phyloP scores from a whole-genome alignment of 345 rosid species.

The Atalantia buxifolia region DNA sequence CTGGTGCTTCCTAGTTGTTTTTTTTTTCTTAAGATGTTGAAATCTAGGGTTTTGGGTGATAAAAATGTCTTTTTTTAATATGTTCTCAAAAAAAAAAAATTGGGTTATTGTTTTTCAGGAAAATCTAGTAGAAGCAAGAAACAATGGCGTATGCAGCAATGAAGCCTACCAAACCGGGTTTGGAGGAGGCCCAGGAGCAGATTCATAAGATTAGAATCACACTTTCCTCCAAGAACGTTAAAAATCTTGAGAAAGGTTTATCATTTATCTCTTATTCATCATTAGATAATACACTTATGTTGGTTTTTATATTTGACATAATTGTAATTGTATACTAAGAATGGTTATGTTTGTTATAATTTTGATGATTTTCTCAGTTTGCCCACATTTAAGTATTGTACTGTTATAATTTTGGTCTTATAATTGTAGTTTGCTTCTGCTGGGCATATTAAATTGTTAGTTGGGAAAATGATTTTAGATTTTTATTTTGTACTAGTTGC shows the following conservation, averaged over 20 bases:
- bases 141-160: conserved; percentile 43
- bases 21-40: neutral
- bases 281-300: neutral
- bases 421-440: neutral
- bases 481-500: too few relatives aligned
- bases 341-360: neutral
- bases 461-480: neutral
- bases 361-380: neutral
- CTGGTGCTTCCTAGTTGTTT: neutral
- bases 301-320: neutral
- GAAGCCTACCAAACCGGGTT: conserved; percentile 51
- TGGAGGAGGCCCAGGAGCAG: conserved; percentile 62
- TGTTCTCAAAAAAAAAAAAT: neutral
- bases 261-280: neutral
- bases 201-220: conserved; percentile 78
- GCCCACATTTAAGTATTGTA: neutral
- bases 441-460: neutral
- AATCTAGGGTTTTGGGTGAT: neutral
- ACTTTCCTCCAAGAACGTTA: conserved; percentile 69
- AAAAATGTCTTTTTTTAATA: neutral
- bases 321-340: neutral
- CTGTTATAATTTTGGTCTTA: neutral
- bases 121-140: neutral
- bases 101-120: neutral
- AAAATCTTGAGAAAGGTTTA: conserved; percentile 70